Percentiles rank a stretch among this genome's conserved stretches.
Evolutionary conservation across 2,329 filamentous ascomycete species (phyloP).

Genomic region (Dryadomyces quercivorus): DNA sequence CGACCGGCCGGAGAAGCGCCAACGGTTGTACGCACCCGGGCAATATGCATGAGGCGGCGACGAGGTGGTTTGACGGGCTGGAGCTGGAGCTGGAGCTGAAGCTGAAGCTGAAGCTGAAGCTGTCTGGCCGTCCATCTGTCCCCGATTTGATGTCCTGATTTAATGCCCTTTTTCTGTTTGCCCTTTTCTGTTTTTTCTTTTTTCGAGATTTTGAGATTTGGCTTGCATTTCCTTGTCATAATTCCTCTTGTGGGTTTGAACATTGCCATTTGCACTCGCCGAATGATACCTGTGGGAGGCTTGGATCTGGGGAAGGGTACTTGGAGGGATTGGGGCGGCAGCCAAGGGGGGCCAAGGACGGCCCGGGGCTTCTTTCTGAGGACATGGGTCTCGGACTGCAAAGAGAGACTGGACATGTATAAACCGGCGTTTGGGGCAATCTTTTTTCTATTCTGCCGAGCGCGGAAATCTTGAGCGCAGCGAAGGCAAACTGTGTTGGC

Average conservation of each 20-base stretch:
- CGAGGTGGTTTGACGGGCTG: too few species aligned
- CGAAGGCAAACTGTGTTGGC: background rate
- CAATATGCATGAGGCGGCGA: constrained; percentile 6
- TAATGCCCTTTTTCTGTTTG: background rate
- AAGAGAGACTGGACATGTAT: background rate
- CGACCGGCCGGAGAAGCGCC: constrained; percentile 38
- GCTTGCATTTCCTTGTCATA: background rate
- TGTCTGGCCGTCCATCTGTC: too few species aligned
- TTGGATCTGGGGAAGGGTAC: background rate
- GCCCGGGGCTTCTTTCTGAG: background rate
- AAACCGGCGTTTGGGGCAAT: background rate
- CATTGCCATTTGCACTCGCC: constrained; percentile 3
- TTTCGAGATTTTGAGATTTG: background rate
- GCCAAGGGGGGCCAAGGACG: background rate
- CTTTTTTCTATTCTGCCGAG: background rate
- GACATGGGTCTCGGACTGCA: background rate
- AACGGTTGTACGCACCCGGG: constrained; percentile 31
- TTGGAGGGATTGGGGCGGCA: background rate
- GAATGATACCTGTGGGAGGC: constrained; percentile 7
- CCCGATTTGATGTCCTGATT: background rate
- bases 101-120: too few species aligned
- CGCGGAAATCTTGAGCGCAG: background rate
- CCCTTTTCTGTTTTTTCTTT: background rate
- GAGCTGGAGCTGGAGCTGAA: too few species aligned
- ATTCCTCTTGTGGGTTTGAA: background rate